Conservation (phyloP, 768 basidiomycete genomes). For the Obba rivulosa region DNA sequence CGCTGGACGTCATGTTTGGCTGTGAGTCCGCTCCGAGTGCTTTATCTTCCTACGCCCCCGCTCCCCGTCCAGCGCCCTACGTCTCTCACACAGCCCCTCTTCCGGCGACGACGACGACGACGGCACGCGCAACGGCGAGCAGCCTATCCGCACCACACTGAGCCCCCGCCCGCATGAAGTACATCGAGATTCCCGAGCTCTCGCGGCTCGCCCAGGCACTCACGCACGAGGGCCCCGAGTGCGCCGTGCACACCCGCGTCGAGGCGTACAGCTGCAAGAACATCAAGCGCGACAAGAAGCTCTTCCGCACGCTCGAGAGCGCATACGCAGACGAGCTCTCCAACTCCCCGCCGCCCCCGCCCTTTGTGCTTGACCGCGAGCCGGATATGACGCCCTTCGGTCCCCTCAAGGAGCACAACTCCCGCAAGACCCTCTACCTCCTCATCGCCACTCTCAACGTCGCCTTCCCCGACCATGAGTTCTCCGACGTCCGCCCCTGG, state of each 20-base stretch:
- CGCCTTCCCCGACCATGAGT: constrained; percentile 97
- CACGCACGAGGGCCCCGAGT: constrained; percentile 82
- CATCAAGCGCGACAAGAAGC: constrained; percentile 93
- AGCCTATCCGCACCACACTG: too few relatives aligned
- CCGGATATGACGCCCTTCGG: constrained; percentile 86
- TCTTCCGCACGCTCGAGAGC: constrained; percentile 88
- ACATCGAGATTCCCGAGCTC: constrained; percentile 79
- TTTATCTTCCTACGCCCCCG: too few relatives aligned
- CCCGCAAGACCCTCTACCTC: constrained; percentile 90
- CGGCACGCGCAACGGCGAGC: too few relatives aligned
- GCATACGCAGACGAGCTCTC: constrained; percentile 79
- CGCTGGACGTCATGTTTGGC: too few relatives aligned
- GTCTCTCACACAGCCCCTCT: too few relatives aligned
- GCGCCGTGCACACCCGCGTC: constrained; percentile 85
- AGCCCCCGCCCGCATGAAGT: constrained; percentile 58
- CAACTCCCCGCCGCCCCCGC: constrained; percentile 79
- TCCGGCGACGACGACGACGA: too few relatives aligned
- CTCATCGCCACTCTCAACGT: constrained; percentile 96
- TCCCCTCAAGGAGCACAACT: constrained; percentile 76
- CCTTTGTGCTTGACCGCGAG: constrained; percentile 69
- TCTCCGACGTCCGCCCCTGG: constrained; percentile 84
- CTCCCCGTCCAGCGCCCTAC: too few relatives aligned
- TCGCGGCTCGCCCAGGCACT: constrained; percentile 73
- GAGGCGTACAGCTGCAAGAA: constrained; percentile 99
- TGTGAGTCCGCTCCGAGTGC: too few relatives aligned